Percentiles rank a stretch among this genome's conserved stretches.
These are phyloP conservation scores for Colletotrichum camelliae DNA, from an alignment of 2,329 filamentous ascomycete species.

Conservation along the genomic window DNA sequence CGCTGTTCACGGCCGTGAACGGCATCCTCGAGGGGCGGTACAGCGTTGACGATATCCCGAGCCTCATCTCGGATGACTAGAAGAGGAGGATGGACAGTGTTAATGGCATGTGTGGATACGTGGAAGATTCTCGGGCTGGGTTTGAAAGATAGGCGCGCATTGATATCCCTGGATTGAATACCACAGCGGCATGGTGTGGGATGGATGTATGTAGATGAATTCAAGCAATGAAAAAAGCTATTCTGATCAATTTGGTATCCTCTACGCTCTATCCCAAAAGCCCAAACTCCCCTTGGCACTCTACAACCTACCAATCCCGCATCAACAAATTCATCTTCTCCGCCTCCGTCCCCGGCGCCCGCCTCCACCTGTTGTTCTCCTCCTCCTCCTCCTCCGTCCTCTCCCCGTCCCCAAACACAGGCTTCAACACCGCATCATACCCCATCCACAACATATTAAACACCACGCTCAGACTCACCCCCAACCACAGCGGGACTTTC, in stretches of 20 bases:
- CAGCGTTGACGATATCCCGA: slow-evolving; percentile 81
- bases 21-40: slow-evolving; percentile 78
- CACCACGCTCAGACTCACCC: slow-evolving; percentile 56
- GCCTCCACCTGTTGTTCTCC: not conserved
- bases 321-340: slow-evolving; percentile 26
- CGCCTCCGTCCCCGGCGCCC: slow-evolving; percentile 20
- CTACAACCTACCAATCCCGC: not conserved
- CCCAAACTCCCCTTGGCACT: too few relatives aligned
- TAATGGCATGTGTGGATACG: not conserved
- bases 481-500: slow-evolving; percentile 71
- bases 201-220: slow-evolving; percentile 5
- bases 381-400: slow-evolving; percentile 47
- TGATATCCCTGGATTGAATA: slow-evolving; percentile 20
- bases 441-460: slow-evolving; percentile 50
- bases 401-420: slow-evolving; percentile 86
- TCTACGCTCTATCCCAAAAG: not conserved
- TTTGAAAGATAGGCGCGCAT: not conserved
- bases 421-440: slow-evolving; percentile 56
- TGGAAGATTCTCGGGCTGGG: not conserved
- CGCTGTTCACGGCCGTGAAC: slow-evolving; percentile 89
- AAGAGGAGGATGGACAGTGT: not conserved
- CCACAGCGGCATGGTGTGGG: slow-evolving; percentile 13
- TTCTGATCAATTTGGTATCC: not conserved
- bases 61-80: slow-evolving; percentile 56
- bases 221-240: not conserved